Evolutionary conservation across 2,329 filamentous ascomycete genomes (phyloP).

Genomic region (Talaromyces marneffei): DNA sequence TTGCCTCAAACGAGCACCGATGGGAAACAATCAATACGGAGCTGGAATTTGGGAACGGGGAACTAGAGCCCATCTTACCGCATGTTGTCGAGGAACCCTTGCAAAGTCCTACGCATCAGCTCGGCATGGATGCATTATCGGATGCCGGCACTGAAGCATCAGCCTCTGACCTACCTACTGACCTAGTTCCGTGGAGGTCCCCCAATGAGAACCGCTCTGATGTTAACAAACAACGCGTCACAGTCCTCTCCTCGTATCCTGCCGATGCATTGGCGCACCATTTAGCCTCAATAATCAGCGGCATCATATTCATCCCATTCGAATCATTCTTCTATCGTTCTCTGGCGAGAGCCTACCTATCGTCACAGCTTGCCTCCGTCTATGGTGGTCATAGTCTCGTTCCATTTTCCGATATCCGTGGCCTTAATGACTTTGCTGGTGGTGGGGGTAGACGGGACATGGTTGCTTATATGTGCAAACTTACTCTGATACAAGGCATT

Average conservation of each 20-base stretch:
- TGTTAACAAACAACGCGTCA: conserved; percentile 30
- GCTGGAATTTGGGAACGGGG: conserved; percentile 12
- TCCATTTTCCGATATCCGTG: conserved; percentile 27
- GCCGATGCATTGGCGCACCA: conserved; percentile 40
- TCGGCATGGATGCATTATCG: conserved; percentile 4
- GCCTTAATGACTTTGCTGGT: conserved; percentile 31
- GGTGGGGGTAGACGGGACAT: conserved; percentile 27
- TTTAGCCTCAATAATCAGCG: conserved; percentile 33
- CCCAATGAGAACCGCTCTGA: neutral
- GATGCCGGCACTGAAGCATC: conserved; percentile 4
- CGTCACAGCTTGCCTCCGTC: conserved; percentile 22
- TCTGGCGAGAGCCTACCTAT: conserved; percentile 33
- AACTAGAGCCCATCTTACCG: conserved; percentile 21
- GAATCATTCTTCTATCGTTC: conserved; percentile 38
- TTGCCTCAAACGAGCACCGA: neutral
- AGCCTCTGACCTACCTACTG: neutral
- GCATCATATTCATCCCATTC: conserved; percentile 35
- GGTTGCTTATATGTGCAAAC: conserved; percentile 32
- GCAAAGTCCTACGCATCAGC: conserved; percentile 17
- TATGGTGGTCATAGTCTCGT: conserved; percentile 11
- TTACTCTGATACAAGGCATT: conserved; percentile 33
- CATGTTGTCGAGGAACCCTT: conserved; percentile 29
- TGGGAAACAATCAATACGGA: conserved; percentile 13
- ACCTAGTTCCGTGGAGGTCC: neutral
- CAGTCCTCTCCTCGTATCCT: conserved; percentile 38